Evolutionary conservation across 345 rosid genomes (phyloP).

Genomic region (Corchorus capsularis): DNA sequence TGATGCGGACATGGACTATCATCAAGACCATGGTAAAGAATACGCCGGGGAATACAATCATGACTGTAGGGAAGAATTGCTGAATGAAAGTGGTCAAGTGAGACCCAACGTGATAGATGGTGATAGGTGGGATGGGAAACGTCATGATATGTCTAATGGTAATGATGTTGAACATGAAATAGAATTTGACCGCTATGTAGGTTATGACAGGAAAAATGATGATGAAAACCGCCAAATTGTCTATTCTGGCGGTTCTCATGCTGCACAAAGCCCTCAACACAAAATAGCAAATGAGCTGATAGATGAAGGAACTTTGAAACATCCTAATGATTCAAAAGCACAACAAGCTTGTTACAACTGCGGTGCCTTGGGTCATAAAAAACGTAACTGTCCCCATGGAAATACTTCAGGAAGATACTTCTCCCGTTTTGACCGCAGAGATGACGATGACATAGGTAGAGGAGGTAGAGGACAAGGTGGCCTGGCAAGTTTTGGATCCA

Average conservation of each 20-base stretch:
- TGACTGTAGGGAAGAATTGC: constrained; percentile 28
- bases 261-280: constrained; percentile 22
- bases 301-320: constrained; percentile 25
- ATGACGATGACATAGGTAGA: constrained; percentile 22
- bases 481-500: constrained; percentile 25
- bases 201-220: constrained; percentile 21
- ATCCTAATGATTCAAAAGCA: constrained; percentile 18
- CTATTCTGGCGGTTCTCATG: constrained; percentile 29
- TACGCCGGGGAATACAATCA: constrained; percentile 24
- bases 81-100: constrained; percentile 26
- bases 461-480: constrained; percentile 26
- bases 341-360: constrained; percentile 36
- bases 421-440: constrained; percentile 19
- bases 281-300: constrained; percentile 6
- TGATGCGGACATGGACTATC: constrained; percentile 20
- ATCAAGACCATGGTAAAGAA: constrained; percentile 12
- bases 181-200: constrained; percentile 33
- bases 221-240: constrained; percentile 20
- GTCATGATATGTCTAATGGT: constrained; percentile 28
- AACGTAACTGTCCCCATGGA: constrained; percentile 33
- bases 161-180: constrained; percentile 21
- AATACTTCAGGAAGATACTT: constrained; percentile 26
- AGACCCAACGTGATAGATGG: constrained; percentile 24
- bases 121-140: constrained; percentile 45
- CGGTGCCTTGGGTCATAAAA: constrained; percentile 43